Conservation (phyloP, 208 protist genomes). For the Phytomonas francai region DNA sequence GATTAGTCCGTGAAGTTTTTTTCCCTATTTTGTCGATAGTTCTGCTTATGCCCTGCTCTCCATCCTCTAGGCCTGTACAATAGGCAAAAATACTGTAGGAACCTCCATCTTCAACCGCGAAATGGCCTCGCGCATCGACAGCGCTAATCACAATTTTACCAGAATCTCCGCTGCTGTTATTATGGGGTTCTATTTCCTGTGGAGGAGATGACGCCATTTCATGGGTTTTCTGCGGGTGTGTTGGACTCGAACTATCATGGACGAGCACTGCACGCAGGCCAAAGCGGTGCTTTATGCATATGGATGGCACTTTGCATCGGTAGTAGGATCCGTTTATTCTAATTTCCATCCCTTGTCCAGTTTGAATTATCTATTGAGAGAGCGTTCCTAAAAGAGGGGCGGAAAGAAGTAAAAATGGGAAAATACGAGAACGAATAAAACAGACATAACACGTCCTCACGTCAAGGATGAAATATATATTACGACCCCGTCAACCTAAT, state of each 20-base stretch:
- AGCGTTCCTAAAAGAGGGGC: neutral
- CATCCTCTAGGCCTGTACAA: neutral
- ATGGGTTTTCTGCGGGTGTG: neutral
- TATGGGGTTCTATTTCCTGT: neutral
- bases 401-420: neutral
- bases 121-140: conserved; percentile 39
- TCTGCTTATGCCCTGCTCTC: neutral
- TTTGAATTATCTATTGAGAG: neutral
- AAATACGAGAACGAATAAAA: conserved; percentile 10
- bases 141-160: conserved; percentile 25
- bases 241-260: conserved; percentile 2
- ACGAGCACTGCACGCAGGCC: conserved; percentile 32
- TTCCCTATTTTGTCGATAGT: too few species aligned
- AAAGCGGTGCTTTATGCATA: conserved; percentile 32
- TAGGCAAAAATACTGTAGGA: conserved; percentile 22
- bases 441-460: conserved; percentile 3
- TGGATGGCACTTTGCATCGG: conserved; percentile 16
- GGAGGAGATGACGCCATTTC: neutral
- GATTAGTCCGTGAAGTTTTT: too few species aligned
- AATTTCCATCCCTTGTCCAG: conserved; percentile 16
- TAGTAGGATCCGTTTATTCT: conserved; percentile 32
- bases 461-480: neutral
- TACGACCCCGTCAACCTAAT: too few species aligned
- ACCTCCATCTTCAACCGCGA: conserved; percentile 26
- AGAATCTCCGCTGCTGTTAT: neutral